Evolutionary conservation across 768 basidiomycete species (phyloP), one percentile per base, ranked within the genome.

Genomic region (Lactarius hengduanensis): DNA sequence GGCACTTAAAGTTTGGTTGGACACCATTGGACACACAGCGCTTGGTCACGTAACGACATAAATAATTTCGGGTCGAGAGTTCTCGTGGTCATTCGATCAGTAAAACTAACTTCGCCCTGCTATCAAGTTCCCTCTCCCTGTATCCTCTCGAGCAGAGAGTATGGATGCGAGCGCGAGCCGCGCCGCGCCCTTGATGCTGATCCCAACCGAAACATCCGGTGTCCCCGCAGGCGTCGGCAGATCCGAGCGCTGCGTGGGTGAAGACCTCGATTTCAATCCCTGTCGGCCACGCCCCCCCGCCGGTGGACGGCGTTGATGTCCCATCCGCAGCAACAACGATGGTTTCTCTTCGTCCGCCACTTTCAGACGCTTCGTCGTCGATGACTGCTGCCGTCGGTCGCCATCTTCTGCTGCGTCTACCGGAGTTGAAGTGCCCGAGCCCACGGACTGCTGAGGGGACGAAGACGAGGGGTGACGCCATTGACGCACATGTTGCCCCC

Each of bases 101-200:
- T 38, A 38, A 47, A 20, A 43, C 43, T 15, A 10, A 45, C 16
- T 38, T 28, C 3, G 22, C 26, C 30, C 59, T 28, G 18, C 38
- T n/a, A 20, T 57, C 59, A 64, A 38, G 36, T 36, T 16, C 60
- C 62, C 5, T 68, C 63, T 16, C 60, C 56, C 18, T 66, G 68
- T 63, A 69, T 66, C 50, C 70, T 61, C 22, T 66, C 65, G 10
- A 69, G 64, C 1, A 69, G 43, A 50, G 70, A 69, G 6, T 69
- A 34, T 2, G 64, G 50, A 47, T 53, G 60, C 20, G 54, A n/a
- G 8, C 38, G 62, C 30, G 68, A 63, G n/a, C 4, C 65, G 36
- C 38, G 68, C 68, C 10, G 70, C 68, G 2, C 70, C 68, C 45
- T 69, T 71, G 54, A 70, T 69, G 22, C 68, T 66, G 10, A 70